Conservation (phyloP, 1,284 basidiomycete genomes). For the Afroboletus lepidellus region DNA sequence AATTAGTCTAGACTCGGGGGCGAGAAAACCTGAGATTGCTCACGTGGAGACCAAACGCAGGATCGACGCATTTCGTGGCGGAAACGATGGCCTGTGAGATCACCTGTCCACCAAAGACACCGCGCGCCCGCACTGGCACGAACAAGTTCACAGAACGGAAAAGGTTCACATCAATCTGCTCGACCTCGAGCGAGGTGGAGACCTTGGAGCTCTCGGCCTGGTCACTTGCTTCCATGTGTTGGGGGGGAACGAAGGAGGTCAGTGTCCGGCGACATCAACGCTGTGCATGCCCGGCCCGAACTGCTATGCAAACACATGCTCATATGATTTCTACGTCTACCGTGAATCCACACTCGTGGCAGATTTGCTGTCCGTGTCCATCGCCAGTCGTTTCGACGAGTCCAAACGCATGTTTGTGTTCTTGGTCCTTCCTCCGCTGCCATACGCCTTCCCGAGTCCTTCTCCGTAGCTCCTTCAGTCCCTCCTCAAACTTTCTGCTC, state of each 20-base stretch:
- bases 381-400: constrained; percentile 51
- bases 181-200: constrained; percentile 72
- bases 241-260: background rate
- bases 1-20: background rate
- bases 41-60: constrained; percentile 72
- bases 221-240: constrained; percentile 36
- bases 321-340: constrained; percentile 83
- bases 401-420: constrained; percentile 84
- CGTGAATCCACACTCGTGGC: constrained; percentile 84
- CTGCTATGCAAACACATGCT: background rate
- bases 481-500: constrained; percentile 90
- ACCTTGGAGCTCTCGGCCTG: constrained; percentile 60
- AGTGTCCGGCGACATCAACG: background rate
- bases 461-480: constrained; percentile 77
- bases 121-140: constrained; percentile 64
- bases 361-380: constrained; percentile 67
- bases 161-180: constrained; percentile 73
- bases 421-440: constrained; percentile 82
- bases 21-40: constrained; percentile 8
- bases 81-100: constrained; percentile 85
- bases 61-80: constrained; percentile 72
- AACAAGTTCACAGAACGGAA: constrained; percentile 76
- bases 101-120: constrained; percentile 89
- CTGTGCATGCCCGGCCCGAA: background rate
- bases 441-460: constrained; percentile 88